Conservation (phyloP, 208 protist species). For the Crithidia expoeki region DNA sequence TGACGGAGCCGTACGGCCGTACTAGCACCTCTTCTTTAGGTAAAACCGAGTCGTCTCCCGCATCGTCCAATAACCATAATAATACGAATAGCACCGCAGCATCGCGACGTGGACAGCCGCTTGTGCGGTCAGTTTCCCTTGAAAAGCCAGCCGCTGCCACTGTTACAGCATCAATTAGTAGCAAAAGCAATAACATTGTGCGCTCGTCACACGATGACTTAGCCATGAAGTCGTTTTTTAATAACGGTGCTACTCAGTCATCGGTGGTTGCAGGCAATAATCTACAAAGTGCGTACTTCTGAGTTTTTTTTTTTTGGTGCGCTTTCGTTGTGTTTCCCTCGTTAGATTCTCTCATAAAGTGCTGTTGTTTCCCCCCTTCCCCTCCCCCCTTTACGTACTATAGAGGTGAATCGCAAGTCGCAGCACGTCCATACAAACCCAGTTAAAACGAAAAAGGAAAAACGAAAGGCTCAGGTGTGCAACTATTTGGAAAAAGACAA, state of each 20-base stretch:
- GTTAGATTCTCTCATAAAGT: not conserved
- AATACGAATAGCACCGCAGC: not conserved
- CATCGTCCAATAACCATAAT: not conserved
- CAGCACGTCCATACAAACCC: not conserved
- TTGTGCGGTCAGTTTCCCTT: not conserved
- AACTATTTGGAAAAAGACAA: too few species aligned
- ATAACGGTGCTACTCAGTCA: constrained; percentile 11
- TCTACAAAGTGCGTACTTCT: constrained; percentile 58
- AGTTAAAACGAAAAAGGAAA: not conserved
- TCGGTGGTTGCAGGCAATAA: constrained; percentile 9
- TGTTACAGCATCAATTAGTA: not conserved
- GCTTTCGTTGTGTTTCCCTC: not conserved
- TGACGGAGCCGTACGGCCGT: constrained; percentile 35
- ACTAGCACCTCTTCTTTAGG: constrained; percentile 15
- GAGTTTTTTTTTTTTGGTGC: constrained; percentile 11
- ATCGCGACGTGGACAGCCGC: not conserved
- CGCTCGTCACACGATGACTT: constrained; percentile 24
- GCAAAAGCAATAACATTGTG: not conserved
- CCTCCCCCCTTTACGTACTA: not conserved
- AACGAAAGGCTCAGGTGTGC: too few species aligned
- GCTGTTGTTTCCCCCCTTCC: constrained; percentile 16
- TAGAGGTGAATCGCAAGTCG: constrained; percentile 8
- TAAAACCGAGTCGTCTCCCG: constrained; percentile 18
- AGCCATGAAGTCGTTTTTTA: constrained; percentile 51
- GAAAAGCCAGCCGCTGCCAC: not conserved